Percentiles rank a stretch among this genome's conserved stretches.
Conservation (phyloP, 768 basidiomycete genomes). For the Cystofilobasidium ferigula region DNA sequence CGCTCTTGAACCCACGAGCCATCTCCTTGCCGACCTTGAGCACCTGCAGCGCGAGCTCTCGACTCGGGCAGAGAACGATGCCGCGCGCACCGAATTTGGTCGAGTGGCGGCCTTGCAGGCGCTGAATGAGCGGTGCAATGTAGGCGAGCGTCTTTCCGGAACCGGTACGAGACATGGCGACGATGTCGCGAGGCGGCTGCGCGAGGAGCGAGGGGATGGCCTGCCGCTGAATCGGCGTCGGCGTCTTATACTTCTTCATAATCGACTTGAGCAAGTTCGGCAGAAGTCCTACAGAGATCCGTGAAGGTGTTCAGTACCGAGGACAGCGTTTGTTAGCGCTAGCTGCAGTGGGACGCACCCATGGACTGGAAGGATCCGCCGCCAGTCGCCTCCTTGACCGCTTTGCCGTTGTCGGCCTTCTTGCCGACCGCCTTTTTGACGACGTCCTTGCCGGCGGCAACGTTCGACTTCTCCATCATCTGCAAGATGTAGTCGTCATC, state of each 20-base stretch:
- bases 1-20: constrained; percentile 61
- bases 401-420: constrained; percentile 55
- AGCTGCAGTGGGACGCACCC: constrained; percentile 52
- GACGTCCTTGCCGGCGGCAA: constrained; percentile 62
- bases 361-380: constrained; percentile 95
- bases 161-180: constrained; percentile 96
- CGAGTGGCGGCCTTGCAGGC: constrained; percentile 69
- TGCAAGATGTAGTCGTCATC: constrained; percentile 56
- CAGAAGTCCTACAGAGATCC: constrained; percentile 52
- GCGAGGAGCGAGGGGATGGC: constrained; percentile 74
- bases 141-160: constrained; percentile 97
- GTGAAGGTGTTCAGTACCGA: constrained; percentile 7
- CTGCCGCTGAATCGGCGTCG: constrained; percentile 90
- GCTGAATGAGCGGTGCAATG: constrained; percentile 78
- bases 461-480: constrained; percentile 59
- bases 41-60: constrained; percentile 88
- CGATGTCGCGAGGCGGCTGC: constrained; percentile 77
- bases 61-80: constrained; percentile 76
- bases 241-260: constrained; percentile 84
- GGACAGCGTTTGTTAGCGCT: no score
- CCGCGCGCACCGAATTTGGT: constrained; percentile 72
- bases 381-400: constrained; percentile 65
- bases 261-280: constrained; percentile 73
- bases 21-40: constrained; percentile 90
- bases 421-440: constrained; percentile 52